Evolutionary conservation across 2,329 filamentous ascomycete species (phyloP).

Genomic region (Pochonia chlamydosporia): DNA sequence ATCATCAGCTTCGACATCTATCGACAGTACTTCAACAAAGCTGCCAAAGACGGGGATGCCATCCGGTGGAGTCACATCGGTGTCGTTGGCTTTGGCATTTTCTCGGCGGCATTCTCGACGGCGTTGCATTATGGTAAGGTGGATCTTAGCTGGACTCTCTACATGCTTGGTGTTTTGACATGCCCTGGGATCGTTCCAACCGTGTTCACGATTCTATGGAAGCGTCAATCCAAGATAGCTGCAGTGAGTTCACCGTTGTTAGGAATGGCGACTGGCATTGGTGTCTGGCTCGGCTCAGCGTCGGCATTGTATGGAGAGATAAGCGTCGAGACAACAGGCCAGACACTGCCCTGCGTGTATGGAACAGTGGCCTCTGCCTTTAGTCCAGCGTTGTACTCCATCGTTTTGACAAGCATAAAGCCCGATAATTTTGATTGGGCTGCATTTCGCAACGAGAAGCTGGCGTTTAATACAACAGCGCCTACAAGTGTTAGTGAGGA

Average conservation of each 20-base stretch:
- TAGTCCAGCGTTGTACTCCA: slow-evolving; percentile 35
- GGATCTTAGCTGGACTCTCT: slow-evolving; percentile 47
- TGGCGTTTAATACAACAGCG: slow-evolving; percentile 27
- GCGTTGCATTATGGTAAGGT: slow-evolving; percentile 41
- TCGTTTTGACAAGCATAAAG: slow-evolving; percentile 38
- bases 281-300: slow-evolving; percentile 46
- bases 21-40: slow-evolving; percentile 40
- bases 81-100: slow-evolving; percentile 45
- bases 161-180: slow-evolving; percentile 48
- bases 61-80: slow-evolving; percentile 47
- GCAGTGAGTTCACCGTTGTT: slow-evolving; percentile 44
- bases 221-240: slow-evolving; percentile 40
- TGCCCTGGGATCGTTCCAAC: slow-evolving; percentile 50
- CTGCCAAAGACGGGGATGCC: slow-evolving; percentile 39
- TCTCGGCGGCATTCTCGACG: slow-evolving; percentile 17
- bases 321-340: slow-evolving; percentile 40
- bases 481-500: neutral
- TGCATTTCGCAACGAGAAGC: slow-evolving; percentile 32
- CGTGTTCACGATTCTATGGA: slow-evolving; percentile 47
- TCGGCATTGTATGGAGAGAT: slow-evolving; percentile 40
- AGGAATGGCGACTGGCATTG: slow-evolving; percentile 43
- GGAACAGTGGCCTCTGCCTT: slow-evolving; percentile 44
- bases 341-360: slow-evolving; percentile 37
- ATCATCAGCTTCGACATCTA: slow-evolving; percentile 51
- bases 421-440: slow-evolving; percentile 36